Base-by-base conservation (phyloP, 768 basidiomycete species). In the Neoboletus subvelutipes region DNA sequence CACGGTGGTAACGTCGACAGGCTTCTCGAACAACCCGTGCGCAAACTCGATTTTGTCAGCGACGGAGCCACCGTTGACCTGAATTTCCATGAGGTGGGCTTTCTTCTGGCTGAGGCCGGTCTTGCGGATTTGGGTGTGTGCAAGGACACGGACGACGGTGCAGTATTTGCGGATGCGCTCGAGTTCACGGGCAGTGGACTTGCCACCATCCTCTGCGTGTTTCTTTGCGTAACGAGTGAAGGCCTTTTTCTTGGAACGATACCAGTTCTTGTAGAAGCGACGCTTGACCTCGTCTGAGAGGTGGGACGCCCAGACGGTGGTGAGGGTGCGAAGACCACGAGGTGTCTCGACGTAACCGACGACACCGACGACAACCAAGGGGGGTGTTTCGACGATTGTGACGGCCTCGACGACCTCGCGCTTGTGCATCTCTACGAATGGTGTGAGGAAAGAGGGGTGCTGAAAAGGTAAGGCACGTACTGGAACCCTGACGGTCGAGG, bases 241-340 rank as follows among this genome's bases (percentile, higher is more conserved):
- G 40, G 97, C 97, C 88, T 99, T 99, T 86, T 98, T 98, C 91
- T 99, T 99, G 49, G 94, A 96, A 67, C 92, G 88, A 83, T 98
- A 98, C 95, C 96, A 98, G 85, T 96, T 97, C 84, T 94, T 95
- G 90, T 98, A 98, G 88, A 99, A 98, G 67, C 97, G 87, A 71
- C 97, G 92, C 80, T 96, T 99, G 75, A 98, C 74, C 75, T 98
- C 95, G 75, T 98, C 97, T 39, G 93, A 95, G 42, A 99, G 85
- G 76, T 99, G 97, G 66, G 92, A 90, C 46, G 97, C 95, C 97
- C 91, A 93, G 75, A 97, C 95, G 59, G 97, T 99, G 71, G 97
- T 98, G 71, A 99, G 90, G 41, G 94, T 93, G 72, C 97, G 94
- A 64, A 99, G 88, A 70, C 97, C 97, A 68, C 97, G 95, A 71